Conservation (phyloP, 192 early-diverging fungal genomes). For the Spizellomyces sp. region DNA sequence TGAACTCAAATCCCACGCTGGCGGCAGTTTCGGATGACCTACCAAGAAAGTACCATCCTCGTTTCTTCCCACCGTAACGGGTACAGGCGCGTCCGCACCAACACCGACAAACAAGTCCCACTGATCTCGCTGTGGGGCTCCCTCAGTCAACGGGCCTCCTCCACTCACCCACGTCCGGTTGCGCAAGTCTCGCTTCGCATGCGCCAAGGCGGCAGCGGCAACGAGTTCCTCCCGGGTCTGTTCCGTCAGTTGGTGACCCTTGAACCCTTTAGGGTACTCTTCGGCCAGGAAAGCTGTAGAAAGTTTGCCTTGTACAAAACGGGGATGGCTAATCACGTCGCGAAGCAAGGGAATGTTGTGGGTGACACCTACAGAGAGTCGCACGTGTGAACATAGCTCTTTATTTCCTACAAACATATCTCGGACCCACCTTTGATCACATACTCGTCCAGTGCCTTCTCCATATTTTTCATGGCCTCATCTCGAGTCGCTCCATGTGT, state of each 20-base stretch:
- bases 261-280: slow-evolving; percentile 88
- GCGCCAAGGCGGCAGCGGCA: slow-evolving; percentile 63
- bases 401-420: background rate
- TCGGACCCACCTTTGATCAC: slow-evolving; percentile 75
- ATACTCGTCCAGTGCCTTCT: slow-evolving; percentile 82
- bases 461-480: slow-evolving; percentile 78
- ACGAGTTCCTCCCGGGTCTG: slow-evolving; percentile 62
- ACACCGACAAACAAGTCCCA: slow-evolving; percentile 36
- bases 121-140: background rate
- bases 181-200: slow-evolving; percentile 67
- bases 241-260: slow-evolving; percentile 65
- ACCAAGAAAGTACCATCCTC: slow-evolving; percentile 2
- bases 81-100: slow-evolving; percentile 3
- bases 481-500: slow-evolving; percentile 78
- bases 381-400: background rate
- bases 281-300: slow-evolving; percentile 86
- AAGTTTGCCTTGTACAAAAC: slow-evolving; percentile 75
- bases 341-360: slow-evolving; percentile 94
- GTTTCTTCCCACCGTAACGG: background rate
- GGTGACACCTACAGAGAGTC: slow-evolving; percentile 60
- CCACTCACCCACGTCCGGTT: slow-evolving; percentile 60
- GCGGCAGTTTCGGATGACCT: background rate
- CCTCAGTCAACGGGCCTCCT: slow-evolving; percentile 23
- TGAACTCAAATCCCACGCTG: background rate
- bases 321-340: slow-evolving; percentile 74